Conservation (phyloP, 2,329 filamentous ascomycete species). For the Zymoseptoria tritici region DNA sequence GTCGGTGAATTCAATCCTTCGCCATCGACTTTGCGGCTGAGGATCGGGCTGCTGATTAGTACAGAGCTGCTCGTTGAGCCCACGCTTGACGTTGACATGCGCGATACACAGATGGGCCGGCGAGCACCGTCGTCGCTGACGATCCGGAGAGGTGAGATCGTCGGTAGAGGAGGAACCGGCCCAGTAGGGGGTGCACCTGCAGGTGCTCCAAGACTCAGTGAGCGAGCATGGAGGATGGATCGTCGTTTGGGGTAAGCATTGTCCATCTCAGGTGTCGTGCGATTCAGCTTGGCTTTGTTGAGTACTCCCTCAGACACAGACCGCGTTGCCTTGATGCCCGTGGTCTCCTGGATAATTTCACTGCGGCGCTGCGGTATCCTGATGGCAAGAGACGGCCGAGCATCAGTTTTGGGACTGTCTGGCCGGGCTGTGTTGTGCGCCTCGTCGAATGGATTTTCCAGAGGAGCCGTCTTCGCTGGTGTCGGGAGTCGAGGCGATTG, state of each 20-base stretch:
- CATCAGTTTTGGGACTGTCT: conserved; percentile 20
- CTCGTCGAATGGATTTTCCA: background rate
- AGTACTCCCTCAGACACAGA: conserved; percentile 24
- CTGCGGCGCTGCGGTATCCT: conserved; percentile 19
- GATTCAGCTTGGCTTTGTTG: background rate
- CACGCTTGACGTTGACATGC: conserved; percentile 33
- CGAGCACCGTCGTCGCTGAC: conserved; percentile 4
- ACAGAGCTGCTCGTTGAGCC: conserved; percentile 37
- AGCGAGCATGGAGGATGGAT: conserved; percentile 23
- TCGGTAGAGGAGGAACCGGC: conserved; percentile 38
- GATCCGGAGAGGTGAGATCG: conserved; percentile 17
- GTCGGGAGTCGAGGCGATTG: conserved; percentile 22
- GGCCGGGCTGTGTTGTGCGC: conserved; percentile 1
- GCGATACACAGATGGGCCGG: conserved; percentile 27
- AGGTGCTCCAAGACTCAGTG: conserved; percentile 30
- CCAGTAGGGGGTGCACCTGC: conserved; percentile 34
- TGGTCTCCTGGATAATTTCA: conserved; percentile 10
- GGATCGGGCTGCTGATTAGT: conserved; percentile 32
- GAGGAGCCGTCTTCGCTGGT: conserved; percentile 7
- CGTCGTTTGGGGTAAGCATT: conserved; percentile 1
- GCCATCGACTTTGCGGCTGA: conserved; percentile 15
- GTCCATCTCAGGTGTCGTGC: background rate
- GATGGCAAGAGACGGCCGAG: conserved; percentile 24
- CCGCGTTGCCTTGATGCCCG: conserved; percentile 11
- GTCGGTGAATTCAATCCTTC: conserved; percentile 19